Conservation (phyloP, 345 rosid genomes). For the Salix dunnii region DNA sequence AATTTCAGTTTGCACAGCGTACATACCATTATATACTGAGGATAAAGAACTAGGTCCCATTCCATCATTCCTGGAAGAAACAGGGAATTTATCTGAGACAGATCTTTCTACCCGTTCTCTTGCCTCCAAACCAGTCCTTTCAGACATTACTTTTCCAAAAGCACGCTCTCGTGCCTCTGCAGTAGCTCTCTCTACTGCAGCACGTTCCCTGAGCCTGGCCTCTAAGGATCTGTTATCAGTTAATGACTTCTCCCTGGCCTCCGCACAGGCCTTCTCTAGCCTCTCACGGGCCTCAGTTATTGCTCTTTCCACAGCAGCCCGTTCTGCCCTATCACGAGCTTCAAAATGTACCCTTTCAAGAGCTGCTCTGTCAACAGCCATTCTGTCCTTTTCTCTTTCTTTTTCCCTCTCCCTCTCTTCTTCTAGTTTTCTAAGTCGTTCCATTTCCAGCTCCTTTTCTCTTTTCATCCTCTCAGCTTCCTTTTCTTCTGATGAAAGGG, state of each 20-base stretch:
- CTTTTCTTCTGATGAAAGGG: constrained; percentile 38
- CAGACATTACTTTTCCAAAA: constrained; percentile 51
- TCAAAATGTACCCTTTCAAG: constrained; percentile 49
- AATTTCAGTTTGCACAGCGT: neutral
- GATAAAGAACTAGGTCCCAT: constrained; percentile 43
- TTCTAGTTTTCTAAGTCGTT: constrained; percentile 66
- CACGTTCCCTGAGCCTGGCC: constrained; percentile 76
- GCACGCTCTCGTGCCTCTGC: constrained; percentile 95
- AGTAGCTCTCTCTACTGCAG: constrained; percentile 89
- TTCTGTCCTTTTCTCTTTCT: constrained; percentile 92
- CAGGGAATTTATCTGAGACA: constrained; percentile 54
- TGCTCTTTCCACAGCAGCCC: constrained; percentile 58
- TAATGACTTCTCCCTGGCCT: constrained; percentile 70
- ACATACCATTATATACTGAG: constrained; percentile 54
- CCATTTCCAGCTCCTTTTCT: constrained; percentile 59
- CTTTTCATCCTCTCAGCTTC: constrained; percentile 54
- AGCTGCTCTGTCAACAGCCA: constrained; percentile 66
- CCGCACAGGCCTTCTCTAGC: constrained; percentile 89
- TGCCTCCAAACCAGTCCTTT: constrained; percentile 63
- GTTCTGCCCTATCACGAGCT: constrained; percentile 52
- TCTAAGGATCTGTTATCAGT: constrained; percentile 50
- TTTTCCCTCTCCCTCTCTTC: constrained; percentile 88
- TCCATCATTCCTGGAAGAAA: constrained; percentile 47
- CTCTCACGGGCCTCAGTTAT: constrained; percentile 87
- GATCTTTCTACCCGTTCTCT: constrained; percentile 67